Evolutionary conservation across 306 rosid species (phyloP), one percentile per base, ranked within the genome.

Genomic region (Astragalus membranaceus): DNA sequence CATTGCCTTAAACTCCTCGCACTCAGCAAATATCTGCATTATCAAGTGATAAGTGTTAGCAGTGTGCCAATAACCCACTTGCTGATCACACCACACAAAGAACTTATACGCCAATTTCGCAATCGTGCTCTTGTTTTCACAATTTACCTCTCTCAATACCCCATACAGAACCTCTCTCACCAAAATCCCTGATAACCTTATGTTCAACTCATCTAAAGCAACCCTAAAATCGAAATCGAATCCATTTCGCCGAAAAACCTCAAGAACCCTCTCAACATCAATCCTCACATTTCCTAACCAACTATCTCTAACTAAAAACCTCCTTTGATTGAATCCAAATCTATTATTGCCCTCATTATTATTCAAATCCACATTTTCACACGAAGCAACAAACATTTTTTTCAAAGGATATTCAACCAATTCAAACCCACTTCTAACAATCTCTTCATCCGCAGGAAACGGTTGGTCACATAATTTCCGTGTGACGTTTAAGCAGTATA

Each of bases 1-100:
- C 95, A 94, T 73, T 7, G 97, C 92, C 76, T 82, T 88, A 64
- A 87, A 76, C 84, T 94, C 98, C 57, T 87, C 88, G 6, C 98
- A 88, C 51, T 94, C 86, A 0, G 95, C 88, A 71, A 85, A 90
- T 76, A 94, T 88, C 81, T 87, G 86, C 97, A 94, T 82, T 67
- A 94, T 55, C 62, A 90, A 41, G 79, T 94, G 97, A 67, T 90
- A 94, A 0, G 86, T 53, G 41, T 86, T 79, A 0, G 67, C 50
- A 0, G 89, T 85, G 78, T 87, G 96, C 26, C 51, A 59, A 71
- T 90, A 88, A 79, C 57, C 70, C 43, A 74, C 88, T 64, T 66
- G 83, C 89, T 75, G 86, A 67, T 79, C 55, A 8, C 89, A 88
- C 98, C 97, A 94, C 15, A 78, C 70, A 43, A 94, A 94, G 75